A percentile compares a stretch with the other conserved stretches of the same genome.
Conservation (phyloP, 176 grass and related monocot species). For the Oryza punctata region DNA sequence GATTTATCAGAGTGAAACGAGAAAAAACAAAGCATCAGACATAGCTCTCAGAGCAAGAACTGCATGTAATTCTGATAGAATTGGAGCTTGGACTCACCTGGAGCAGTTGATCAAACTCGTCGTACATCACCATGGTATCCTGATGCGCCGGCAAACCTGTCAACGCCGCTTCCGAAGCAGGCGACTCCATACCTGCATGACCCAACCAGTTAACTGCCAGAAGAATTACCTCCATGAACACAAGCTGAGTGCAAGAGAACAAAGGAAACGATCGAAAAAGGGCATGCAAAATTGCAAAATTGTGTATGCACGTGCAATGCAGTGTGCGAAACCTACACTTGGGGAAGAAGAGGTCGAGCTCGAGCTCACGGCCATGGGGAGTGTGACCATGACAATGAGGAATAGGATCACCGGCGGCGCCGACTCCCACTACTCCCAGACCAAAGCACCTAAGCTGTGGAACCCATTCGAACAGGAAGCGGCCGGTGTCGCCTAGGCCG, state of each 20-base stretch:
- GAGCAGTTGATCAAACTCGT: conserved; percentile 52
- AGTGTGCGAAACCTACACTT: conserved; percentile 22
- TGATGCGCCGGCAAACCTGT: background rate
- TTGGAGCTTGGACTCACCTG: conserved; percentile 41
- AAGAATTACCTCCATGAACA: background rate
- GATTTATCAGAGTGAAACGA: background rate
- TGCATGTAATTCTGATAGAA: background rate
- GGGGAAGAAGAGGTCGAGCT: conserved; percentile 42
- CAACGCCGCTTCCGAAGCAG: conserved; percentile 6
- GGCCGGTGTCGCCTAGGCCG: conserved; percentile 20
- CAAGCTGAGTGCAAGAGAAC: background rate
- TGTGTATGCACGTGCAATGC: background rate
- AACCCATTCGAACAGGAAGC: conserved; percentile 46
- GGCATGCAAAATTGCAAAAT: background rate
- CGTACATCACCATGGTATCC: background rate
- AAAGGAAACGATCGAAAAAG: background rate
- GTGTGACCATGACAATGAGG: background rate
- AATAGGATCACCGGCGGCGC: background rate
- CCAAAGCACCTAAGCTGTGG: conserved; percentile 42
- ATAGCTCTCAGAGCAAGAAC: background rate
- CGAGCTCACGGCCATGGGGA: conserved; percentile 12
- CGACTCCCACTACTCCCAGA: conserved; percentile 14
- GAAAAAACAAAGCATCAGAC: background rate
- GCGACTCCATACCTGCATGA: conserved; percentile 37
- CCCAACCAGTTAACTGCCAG: background rate